Evolutionary conservation across 2,329 filamentous ascomycete species (phyloP).

Genomic region (Calonectria pauciramosa): DNA sequence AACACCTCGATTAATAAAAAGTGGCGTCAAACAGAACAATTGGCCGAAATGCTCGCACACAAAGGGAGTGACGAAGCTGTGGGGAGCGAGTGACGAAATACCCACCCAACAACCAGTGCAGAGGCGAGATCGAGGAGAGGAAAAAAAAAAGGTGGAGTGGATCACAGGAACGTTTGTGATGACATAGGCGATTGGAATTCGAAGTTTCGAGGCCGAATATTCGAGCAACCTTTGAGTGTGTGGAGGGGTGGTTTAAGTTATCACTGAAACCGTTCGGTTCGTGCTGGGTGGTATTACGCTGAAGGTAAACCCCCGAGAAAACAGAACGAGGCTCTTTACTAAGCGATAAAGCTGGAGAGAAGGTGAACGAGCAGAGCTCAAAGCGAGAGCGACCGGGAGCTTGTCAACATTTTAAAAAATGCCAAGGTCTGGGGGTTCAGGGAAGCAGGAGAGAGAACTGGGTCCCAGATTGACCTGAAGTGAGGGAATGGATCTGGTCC

Average conservation of each 20-base stretch:
- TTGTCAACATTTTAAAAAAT: conserved; percentile 44
- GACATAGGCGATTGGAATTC: conserved; percentile 30
- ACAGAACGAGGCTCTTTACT: neutral
- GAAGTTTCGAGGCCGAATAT: neutral
- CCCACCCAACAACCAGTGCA: conserved; percentile 19
- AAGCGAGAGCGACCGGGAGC: conserved; percentile 37
- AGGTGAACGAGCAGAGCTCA: conserved; percentile 14
- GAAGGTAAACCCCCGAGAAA: neutral
- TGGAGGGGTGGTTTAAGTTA: neutral
- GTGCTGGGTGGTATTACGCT: neutral
- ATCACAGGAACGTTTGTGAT: conserved; percentile 36
- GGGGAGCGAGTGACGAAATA: conserved; percentile 37
- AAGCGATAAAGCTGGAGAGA: neutral
- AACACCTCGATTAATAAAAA: conserved; percentile 2
- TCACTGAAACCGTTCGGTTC: neutral
- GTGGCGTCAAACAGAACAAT: neutral
- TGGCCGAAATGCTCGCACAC: neutral
- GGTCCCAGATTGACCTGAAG: conserved; percentile 42
- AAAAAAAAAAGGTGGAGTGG: conserved; percentile 34
- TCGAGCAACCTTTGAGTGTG: neutral
- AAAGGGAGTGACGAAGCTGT: conserved; percentile 23
- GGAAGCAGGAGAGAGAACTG: conserved; percentile 40
- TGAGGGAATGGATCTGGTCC: conserved; percentile 34
- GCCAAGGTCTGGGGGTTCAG: conserved; percentile 27
- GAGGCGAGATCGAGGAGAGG: conserved; percentile 29